These are phyloP conservation scores for Petunia axillaris DNA, from an alignment of 257 asterid species.

Conservation along the genomic window DNA sequence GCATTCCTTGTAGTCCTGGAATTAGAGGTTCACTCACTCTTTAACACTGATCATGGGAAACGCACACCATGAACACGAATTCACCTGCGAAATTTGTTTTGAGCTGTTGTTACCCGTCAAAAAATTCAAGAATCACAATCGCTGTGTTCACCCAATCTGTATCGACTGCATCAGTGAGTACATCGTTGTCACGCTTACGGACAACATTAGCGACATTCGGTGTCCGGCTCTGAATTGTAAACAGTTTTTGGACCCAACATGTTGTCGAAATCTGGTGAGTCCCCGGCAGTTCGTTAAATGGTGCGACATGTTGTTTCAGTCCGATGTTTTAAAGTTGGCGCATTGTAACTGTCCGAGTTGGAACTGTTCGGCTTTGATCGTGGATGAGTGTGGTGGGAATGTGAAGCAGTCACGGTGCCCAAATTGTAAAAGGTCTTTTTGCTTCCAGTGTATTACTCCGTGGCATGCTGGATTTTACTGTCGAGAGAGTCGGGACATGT, in stretches of 20 bases:
- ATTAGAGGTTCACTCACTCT: no score
- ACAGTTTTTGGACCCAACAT: slow-evolving; percentile 55
- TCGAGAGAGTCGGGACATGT: slow-evolving; percentile 48
- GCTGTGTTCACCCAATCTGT: slow-evolving; percentile 68
- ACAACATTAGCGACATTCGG: slow-evolving; percentile 46
- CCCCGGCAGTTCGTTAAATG: slow-evolving; percentile 57
- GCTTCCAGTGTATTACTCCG: slow-evolving; percentile 56
- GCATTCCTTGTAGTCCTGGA: no score
- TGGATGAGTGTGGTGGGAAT: slow-evolving; percentile 72
- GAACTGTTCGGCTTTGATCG: slow-evolving; percentile 54
- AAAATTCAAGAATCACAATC: slow-evolving; percentile 20
- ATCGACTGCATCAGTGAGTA: slow-evolving; percentile 63
- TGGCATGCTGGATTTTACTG: slow-evolving; percentile 71
- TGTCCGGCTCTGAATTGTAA: slow-evolving; percentile 67
- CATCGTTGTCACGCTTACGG: slow-evolving; percentile 62
- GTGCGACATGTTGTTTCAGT: slow-evolving; percentile 71
- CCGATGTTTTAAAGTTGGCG: slow-evolving; percentile 40
- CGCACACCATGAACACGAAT: background rate
- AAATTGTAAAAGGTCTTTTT: slow-evolving; percentile 52
- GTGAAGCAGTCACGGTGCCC: slow-evolving; percentile 60
- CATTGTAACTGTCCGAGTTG: slow-evolving; percentile 62
- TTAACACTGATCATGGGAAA: slow-evolving; percentile 10
- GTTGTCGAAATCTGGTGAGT: slow-evolving; percentile 46
- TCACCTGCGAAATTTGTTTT: slow-evolving; percentile 41
- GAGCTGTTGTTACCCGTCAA: slow-evolving; percentile 26